Conservation (phyloP, 2,329 filamentous ascomycete genomes). For the Talaromyces atroroseus region DNA sequence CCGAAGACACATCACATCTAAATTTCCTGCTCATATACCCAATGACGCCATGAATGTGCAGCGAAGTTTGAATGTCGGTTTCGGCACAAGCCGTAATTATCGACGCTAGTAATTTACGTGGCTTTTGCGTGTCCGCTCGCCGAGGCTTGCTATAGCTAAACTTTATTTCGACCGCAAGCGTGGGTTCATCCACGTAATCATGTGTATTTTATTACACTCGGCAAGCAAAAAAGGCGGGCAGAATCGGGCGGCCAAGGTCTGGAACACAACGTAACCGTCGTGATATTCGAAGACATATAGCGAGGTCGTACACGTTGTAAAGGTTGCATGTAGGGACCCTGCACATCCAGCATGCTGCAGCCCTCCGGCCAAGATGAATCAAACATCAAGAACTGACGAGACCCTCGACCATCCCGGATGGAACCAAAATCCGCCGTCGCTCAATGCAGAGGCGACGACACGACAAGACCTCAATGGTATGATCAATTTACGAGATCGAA, state of each 20-base stretch:
- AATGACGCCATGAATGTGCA: not conserved
- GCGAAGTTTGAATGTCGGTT: not conserved
- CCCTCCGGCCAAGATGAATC: conserved; percentile 52
- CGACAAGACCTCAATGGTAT: conserved; percentile 58
- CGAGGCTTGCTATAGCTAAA: not conserved
- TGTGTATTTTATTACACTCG: not conserved
- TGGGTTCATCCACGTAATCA: not conserved
- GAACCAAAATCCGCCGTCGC: conserved; percentile 57
- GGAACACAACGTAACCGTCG: not conserved
- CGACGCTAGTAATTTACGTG: not conserved
- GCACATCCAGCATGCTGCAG: not conserved
- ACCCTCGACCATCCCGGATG: conserved; percentile 48
- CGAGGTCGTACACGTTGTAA: not conserved
- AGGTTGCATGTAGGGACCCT: not conserved
- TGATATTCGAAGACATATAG: not conserved
- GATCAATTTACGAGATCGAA: conserved; percentile 52
- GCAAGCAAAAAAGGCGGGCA: conserved; percentile 3
- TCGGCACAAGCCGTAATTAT: not conserved
- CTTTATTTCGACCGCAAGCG: not conserved
- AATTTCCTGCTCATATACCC: not conserved
- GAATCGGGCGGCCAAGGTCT: conserved; percentile 5
- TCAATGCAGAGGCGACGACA: conserved; percentile 58
- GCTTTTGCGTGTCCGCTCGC: not conserved
- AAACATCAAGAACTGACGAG: conserved; percentile 58
- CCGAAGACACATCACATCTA: too few relatives aligned